Percentiles rank a stretch among this genome's conserved stretches.
Conservation (phyloP, 2,329 filamentous ascomycete genomes). For the Pyrenophora graminea region DNA sequence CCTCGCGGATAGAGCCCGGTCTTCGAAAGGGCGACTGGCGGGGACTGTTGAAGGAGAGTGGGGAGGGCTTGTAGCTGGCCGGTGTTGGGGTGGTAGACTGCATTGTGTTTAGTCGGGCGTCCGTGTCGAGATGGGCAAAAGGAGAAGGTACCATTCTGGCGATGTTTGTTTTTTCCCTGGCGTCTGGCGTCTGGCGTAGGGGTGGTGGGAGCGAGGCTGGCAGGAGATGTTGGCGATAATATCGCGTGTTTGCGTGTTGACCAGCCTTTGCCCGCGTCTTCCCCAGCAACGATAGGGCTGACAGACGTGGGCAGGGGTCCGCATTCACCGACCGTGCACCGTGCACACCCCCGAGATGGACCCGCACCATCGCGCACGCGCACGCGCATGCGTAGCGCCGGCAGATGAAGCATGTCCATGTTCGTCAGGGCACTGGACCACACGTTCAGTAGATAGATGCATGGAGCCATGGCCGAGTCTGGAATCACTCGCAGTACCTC, state of each 20-base stretch:
- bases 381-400: constrained; percentile 6
- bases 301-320: too few relatives aligned
- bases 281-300: too few relatives aligned
- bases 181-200: too few relatives aligned
- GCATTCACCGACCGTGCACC: too few relatives aligned
- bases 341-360: too few relatives aligned
- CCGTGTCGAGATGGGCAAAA: background rate
- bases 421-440: background rate
- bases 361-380: too few relatives aligned
- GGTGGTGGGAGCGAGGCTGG: too few relatives aligned
- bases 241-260: too few relatives aligned
- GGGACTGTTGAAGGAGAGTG: constrained; percentile 51
- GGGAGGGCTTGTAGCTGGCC: constrained; percentile 45
- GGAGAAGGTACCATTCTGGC: constrained; percentile 9
- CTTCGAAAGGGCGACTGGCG: constrained; percentile 53
- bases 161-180: background rate
- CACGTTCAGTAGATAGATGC: too few relatives aligned
- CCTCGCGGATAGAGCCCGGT: constrained; percentile 46
- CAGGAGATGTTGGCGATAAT: background rate
- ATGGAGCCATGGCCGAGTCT: constrained; percentile 29
- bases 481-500: constrained; percentile 27
- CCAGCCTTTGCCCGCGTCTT: too few relatives aligned
- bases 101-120: background rate
- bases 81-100: constrained; percentile 43
- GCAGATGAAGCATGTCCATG: constrained; percentile 21